phyloP scores from a whole-genome alignment of 2,329 filamentous ascomycete genomes.

The Cercospora sesami region DNA sequence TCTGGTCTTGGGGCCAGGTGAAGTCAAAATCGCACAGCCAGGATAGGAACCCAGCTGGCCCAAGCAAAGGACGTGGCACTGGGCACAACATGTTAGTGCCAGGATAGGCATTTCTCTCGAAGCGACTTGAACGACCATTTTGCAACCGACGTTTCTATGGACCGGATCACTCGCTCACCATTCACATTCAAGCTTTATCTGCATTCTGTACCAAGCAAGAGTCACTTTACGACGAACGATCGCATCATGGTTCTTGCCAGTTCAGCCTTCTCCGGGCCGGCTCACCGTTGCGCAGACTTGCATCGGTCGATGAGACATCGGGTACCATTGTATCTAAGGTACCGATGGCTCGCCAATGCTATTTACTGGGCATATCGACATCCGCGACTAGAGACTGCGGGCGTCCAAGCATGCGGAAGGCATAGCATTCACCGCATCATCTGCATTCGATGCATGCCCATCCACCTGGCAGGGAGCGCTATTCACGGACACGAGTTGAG shows the following conservation, averaged over 20 bases:
- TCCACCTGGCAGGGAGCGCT: not conserved
- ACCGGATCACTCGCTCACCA: not conserved
- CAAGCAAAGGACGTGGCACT: not conserved
- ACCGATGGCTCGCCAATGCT: not conserved
- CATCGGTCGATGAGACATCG: not conserved
- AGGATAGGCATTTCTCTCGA: not conserved
- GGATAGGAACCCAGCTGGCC: not conserved
- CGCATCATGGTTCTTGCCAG: not conserved
- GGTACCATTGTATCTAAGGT: constrained; percentile 1
- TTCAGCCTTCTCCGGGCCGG: not conserved
- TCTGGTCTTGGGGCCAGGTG: not conserved
- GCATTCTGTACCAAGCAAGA: not conserved
- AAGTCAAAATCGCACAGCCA: not conserved
- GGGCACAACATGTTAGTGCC: not conserved
- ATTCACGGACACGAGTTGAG: not conserved
- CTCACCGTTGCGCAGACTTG: not conserved
- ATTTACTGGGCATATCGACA: not conserved
- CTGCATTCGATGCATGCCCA: not conserved
- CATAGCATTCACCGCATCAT: not conserved
- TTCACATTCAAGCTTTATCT: not conserved
- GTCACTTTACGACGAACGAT: not conserved
- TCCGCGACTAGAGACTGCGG: not conserved
- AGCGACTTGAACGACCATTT: not conserved
- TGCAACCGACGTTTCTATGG: not conserved
- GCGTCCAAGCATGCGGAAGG: not conserved